phyloP scores from a whole-genome alignment of 305 asterid species.

The Fraxinus floribunda region DNA sequence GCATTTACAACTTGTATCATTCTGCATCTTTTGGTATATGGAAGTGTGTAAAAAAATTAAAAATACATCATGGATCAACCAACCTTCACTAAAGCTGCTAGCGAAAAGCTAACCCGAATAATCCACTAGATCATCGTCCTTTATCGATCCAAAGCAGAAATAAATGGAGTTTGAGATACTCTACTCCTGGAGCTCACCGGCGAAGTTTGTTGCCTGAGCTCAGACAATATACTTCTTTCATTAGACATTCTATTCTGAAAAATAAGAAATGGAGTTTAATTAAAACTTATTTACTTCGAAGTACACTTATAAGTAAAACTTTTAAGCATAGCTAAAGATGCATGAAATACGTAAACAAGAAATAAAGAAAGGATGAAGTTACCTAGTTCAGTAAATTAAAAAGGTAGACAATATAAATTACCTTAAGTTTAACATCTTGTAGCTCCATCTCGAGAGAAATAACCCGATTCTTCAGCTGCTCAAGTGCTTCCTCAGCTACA shows the following conservation, averaged over 20 bases:
- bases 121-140: slow-evolving; percentile 3
- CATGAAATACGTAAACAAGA: not conserved
- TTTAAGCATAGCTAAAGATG: not conserved
- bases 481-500: slow-evolving; percentile 84
- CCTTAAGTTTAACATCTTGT: slow-evolving; percentile 78
- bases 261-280: slow-evolving; percentile 20
- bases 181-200: slow-evolving; percentile 37
- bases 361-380: not conserved
- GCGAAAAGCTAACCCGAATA: slow-evolving; percentile 30
- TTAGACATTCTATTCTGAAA: slow-evolving; percentile 65
- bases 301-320: not conserved
- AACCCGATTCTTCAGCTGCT: slow-evolving; percentile 56
- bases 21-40: not conserved
- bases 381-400: not conserved
- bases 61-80: slow-evolving; percentile 10
- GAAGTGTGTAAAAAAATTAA: not conserved
- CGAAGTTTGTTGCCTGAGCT: slow-evolving; percentile 61
- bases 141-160: slow-evolving; percentile 66
- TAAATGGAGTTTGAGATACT: slow-evolving; percentile 36
- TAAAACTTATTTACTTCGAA: not conserved
- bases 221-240: slow-evolving; percentile 64
- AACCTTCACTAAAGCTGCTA: slow-evolving; percentile 24
- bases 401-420: slow-evolving; percentile 18
- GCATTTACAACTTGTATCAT: not conserved
- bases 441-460: slow-evolving; percentile 72